Percentiles rank a stretch among this genome's conserved stretches.
Conservation (phyloP, 1,284 basidiomycete species). For the Kalmanozyma brasiliensis region DNA sequence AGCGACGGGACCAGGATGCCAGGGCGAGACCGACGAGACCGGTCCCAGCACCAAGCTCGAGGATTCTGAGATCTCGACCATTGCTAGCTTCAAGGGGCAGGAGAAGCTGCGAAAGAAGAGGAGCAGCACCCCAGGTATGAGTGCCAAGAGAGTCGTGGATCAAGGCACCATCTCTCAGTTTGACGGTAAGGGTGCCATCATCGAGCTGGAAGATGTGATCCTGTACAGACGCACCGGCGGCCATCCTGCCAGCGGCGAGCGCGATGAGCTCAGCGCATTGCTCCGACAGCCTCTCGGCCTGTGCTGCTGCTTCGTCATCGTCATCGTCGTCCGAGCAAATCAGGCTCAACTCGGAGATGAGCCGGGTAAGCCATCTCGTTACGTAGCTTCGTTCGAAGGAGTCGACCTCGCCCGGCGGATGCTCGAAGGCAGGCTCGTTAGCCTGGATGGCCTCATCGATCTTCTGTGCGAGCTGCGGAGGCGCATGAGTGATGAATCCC, state of each 20-base stretch:
- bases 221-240: slow-evolving; percentile 35
- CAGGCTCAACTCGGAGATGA: slow-evolving; percentile 40
- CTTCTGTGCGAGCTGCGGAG: slow-evolving; percentile 1
- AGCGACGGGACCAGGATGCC: slow-evolving; percentile 20
- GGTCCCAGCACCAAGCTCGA: slow-evolving; percentile 65
- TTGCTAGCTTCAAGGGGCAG: slow-evolving; percentile 10
- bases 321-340: slow-evolving; percentile 11
- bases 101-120: slow-evolving; percentile 56
- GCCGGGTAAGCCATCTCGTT: slow-evolving; percentile 41
- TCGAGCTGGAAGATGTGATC: slow-evolving; percentile 23
- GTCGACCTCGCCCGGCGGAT: slow-evolving; percentile 26
- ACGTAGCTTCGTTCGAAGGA: slow-evolving; percentile 40
- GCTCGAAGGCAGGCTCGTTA: slow-evolving; percentile 13
- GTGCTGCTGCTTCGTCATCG: slow-evolving; percentile 7
- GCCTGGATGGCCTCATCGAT: neutral
- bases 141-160: slow-evolving; percentile 59
- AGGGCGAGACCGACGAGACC: slow-evolving; percentile 59
- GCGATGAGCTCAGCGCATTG: slow-evolving; percentile 44
- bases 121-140: slow-evolving; percentile 63
- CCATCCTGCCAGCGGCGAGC: slow-evolving; percentile 48
- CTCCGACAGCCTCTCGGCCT: slow-evolving; percentile 24
- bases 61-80: slow-evolving; percentile 17
- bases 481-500: slow-evolving; percentile 23
- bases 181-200: slow-evolving; percentile 18
- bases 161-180: slow-evolving; percentile 50